Evolutionary conservation across 805 yeast species (phyloP), one percentile per base, ranked within the genome.

Genomic region (Blastobotrys americana): DNA sequence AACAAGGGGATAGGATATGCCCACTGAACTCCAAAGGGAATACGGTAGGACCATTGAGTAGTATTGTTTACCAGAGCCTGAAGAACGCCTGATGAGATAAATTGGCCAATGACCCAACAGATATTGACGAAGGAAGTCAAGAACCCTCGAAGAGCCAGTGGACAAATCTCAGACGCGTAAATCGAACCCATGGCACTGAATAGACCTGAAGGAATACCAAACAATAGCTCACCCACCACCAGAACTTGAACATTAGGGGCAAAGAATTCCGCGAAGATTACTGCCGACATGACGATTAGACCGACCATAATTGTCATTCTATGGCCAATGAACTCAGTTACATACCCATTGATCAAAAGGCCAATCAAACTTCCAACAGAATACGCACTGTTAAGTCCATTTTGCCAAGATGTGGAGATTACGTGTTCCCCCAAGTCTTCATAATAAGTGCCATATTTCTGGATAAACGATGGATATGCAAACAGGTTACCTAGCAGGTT

Each of bases 21-120:
- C 82, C 82, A 78, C 59, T 78, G 82, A n/a, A 77, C 47, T 2
- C 77, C 81, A 55, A 73, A 75, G 6, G 82, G 82, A 37, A 76
- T 64, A 43, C 71, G 64, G 57, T 73, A 78, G 5, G 77, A 69
- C 65, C 67, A 53, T 17, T 66, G 55, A 25, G 61, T 48, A 2
- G 49, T 48, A n/a, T 22, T 52, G 40, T 46, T 27, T 41, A 44
- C 53, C 34, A 63, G 44, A 60, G 73, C 39, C 50, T 65, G 67
- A 51, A 69, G 59, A 16, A 78, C 73, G 45, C 82, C 79, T 8
- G 77, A 61, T 5, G 77, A 68, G 44, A 77, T 61, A 36, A 78
- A 64, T 56, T 77, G 82, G 25, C 84, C 84, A 49, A 73, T 55
- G 35, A 70, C 72, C 78, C 78, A 77, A 55, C 79, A 73, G 44